Evolutionary conservation across 345 rosid genomes (phyloP), one percentile per base, ranked within the genome.

Genomic region (Barbarea vulgaris): DNA sequence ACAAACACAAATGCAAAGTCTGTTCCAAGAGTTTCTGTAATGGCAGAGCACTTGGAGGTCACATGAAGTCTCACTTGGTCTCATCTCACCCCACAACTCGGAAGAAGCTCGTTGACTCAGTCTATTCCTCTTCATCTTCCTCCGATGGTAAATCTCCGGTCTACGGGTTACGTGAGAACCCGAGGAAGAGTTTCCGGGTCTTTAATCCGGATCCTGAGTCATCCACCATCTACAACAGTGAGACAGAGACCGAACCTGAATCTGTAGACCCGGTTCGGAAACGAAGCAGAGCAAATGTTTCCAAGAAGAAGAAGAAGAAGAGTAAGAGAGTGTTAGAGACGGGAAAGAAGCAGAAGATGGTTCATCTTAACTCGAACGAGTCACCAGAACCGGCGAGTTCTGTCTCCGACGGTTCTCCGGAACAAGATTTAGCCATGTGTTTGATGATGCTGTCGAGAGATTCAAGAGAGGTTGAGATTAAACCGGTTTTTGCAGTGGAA

Each of bases 371-470:
- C 80, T 80, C 65, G 41, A 60, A 72, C 34, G 74, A 78, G 24
- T 88, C 88, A 78, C 87, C 86, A 15, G 98, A 93, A 67, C 93
- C 89, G n/a, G 88, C 82, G 67, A 93, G 98, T 82, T 91, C 93
- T 3, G 82, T 89, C 19, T 93, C 94, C 8, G 85, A 88, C 30
- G 81, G 90, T 13, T 82, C 93, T 11, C 86, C 90, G 2, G 97
- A 91, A 37, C 89, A 89, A 25, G 91, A 87, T 47, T 87, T 95
- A 24, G 99, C 99, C 22, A 81, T 92, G 84, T 92, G 96, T 75
- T 91, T 95, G 36, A 86, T 95, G 89, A 88, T 95, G 99, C 89
- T 95, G 6, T 95, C 98, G 2, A 87, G 99, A 46, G 98, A 90
- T 82, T 88, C 80, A 58, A 85, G 98, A 84, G 82, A 77, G 79